Conservation (phyloP, 2,329 filamentous ascomycete genomes). For the Sporothrix pseudoabietina region DNA sequence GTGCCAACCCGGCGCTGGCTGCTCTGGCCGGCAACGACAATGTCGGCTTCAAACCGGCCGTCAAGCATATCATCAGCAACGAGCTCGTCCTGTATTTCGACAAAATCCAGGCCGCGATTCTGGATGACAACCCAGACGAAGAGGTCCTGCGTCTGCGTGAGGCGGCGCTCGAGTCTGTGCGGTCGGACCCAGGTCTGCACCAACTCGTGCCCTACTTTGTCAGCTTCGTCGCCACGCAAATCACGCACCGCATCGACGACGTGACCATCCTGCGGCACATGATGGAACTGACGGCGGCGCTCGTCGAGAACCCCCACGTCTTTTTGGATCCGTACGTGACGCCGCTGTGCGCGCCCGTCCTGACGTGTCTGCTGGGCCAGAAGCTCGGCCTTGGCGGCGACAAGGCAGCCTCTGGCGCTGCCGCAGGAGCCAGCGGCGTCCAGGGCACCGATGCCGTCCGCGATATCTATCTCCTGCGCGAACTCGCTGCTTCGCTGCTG, state of each 20-base stretch:
- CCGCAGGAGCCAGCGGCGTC: constrained; percentile 40
- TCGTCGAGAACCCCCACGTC: constrained; percentile 81
- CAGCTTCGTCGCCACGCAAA: constrained; percentile 92
- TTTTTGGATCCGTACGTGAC: constrained; percentile 67
- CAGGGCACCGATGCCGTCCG: constrained; percentile 54
- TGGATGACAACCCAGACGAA: constrained; percentile 85
- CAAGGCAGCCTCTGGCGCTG: constrained; percentile 47
- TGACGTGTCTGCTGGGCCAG: constrained; percentile 87
- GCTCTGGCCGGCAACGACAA: constrained; percentile 72
- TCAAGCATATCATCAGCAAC: constrained; percentile 95
- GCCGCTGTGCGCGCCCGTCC: constrained; percentile 76
- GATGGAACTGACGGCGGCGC: constrained; percentile 83
- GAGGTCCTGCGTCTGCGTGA: constrained; percentile 70
- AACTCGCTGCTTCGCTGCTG: constrained; percentile 80
- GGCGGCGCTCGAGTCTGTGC: constrained; percentile 81
- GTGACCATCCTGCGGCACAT: constrained; percentile 86
- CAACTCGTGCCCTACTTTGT: constrained; percentile 96
- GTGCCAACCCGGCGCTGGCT: constrained; percentile 81
- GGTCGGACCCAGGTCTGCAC: constrained; percentile 88
- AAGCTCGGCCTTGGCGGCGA: constrained; percentile 61
- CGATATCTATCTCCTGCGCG: constrained; percentile 77
- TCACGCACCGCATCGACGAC: constrained; percentile 90
- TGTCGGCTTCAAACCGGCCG: constrained; percentile 79
- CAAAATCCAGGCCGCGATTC: constrained; percentile 84
- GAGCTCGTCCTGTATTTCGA: constrained; percentile 97